phyloP scores from a whole-genome alignment of 2,329 filamentous ascomycete genomes.

The Fusarium foetens region DNA sequence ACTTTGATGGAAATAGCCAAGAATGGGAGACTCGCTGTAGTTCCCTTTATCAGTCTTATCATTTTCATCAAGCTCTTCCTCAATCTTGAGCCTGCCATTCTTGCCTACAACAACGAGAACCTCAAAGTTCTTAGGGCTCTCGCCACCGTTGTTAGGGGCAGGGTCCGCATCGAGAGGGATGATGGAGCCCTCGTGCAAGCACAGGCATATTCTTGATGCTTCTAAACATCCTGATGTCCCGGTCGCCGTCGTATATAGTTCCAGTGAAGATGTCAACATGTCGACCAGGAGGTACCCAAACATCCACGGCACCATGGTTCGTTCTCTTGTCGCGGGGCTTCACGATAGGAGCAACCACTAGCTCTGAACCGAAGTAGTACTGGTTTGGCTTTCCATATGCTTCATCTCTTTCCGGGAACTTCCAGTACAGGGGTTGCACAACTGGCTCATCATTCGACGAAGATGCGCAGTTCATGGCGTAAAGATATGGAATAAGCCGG shows the following conservation, averaged over 20 bases:
- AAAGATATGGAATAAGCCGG: constrained; percentile 68
- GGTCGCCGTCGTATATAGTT: constrained; percentile 65
- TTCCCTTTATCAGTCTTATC: neutral
- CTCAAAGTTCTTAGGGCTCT: constrained; percentile 59
- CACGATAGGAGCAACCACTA: constrained; percentile 68
- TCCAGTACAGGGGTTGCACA: constrained; percentile 72
- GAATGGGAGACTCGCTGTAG: neutral
- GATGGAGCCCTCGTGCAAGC: constrained; percentile 67
- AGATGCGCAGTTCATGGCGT: constrained; percentile 64
- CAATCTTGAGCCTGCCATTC: constrained; percentile 59
- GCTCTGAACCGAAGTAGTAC: constrained; percentile 66
- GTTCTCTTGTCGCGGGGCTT: constrained; percentile 59
- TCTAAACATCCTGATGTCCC: constrained; percentile 63
- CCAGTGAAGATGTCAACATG: constrained; percentile 69
- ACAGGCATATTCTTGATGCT: constrained; percentile 62
- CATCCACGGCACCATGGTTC: constrained; percentile 58
- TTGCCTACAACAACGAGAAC: constrained; percentile 59
- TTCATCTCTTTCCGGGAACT: constrained; percentile 60
- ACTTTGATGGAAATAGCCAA: constrained; percentile 10
- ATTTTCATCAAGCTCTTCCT: constrained; percentile 55
- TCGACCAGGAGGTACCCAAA: constrained; percentile 66
- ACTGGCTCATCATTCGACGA: constrained; percentile 61
- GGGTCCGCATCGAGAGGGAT: constrained; percentile 62
- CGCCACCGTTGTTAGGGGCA: constrained; percentile 57
- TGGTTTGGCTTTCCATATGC: constrained; percentile 68